A percentile compares a stretch with the other conserved stretches of the same genome.
phyloP scores from a whole-genome alignment of 2,329 filamentous ascomycete species.

The Colletotrichum chlorophyti region DNA sequence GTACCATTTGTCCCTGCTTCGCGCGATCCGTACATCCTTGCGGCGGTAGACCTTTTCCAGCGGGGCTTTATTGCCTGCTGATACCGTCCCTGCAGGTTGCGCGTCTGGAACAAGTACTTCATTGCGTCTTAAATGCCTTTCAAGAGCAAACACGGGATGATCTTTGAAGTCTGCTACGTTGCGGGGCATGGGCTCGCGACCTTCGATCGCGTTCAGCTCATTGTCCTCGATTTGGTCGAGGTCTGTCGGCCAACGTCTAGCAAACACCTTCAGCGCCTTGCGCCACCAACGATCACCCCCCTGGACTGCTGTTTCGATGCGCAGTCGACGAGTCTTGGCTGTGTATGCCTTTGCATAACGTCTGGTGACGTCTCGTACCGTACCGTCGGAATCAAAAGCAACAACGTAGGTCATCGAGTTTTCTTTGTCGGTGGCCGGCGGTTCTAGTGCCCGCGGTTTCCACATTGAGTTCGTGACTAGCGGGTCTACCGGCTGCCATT shows the following conservation, averaged over 20 bases:
- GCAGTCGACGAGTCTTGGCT: conserved; percentile 82
- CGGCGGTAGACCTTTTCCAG: conserved; percentile 85
- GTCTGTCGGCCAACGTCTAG: conserved; percentile 55
- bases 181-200: conserved; percentile 82
- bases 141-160: conserved; percentile 83
- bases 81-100: conserved; percentile 78
- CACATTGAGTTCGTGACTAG: conserved; percentile 80
- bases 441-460: conserved; percentile 80
- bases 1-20: conserved; percentile 90
- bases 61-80: conserved; percentile 65
- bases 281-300: conserved; percentile 61
- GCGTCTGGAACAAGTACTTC: conserved; percentile 80
- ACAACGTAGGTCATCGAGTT: conserved; percentile 86
- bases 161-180: conserved; percentile 88
- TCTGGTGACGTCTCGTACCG: conserved; percentile 83
- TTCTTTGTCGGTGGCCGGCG: conserved; percentile 76
- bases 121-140: conserved; percentile 82
- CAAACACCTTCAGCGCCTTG: conserved; percentile 56
- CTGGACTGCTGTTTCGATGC: conserved; percentile 71
- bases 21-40: conserved; percentile 78
- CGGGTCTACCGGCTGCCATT: conserved; percentile 90
- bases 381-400: conserved; percentile 81
- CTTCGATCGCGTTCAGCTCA: conserved; percentile 74
- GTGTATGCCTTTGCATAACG: conserved; percentile 90
- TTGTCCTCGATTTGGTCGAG: conserved; percentile 85